These are phyloP conservation scores for Calonectria henricotiae DNA, from an alignment of 2,329 filamentous ascomycete species.

Conservation along the genomic window DNA sequence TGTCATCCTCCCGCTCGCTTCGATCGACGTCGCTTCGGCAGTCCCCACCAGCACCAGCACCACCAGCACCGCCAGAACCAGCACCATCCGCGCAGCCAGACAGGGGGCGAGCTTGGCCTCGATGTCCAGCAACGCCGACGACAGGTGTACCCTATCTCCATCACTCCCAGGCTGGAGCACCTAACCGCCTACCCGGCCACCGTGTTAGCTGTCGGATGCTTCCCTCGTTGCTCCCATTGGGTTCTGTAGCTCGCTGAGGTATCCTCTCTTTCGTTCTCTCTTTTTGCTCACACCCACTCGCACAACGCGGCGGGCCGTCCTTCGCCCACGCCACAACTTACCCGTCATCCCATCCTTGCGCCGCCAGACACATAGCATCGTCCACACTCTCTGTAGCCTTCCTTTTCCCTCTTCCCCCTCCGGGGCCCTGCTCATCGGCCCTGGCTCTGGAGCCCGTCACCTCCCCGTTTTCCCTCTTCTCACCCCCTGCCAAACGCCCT, in stretches of 20 bases:
- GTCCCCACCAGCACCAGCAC: conserved; percentile 40
- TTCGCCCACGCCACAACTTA: conserved; percentile 42
- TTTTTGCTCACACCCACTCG: conserved; percentile 26
- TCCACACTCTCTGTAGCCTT: conserved; percentile 37
- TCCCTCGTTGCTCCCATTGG: conserved; percentile 13
- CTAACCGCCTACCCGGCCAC: conserved; percentile 1
- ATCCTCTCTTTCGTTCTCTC: background rate
- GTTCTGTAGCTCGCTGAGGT: conserved; percentile 9
- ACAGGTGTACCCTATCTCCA: conserved; percentile 41
- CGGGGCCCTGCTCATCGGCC: conserved; percentile 44
- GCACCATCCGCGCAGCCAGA: conserved; percentile 49
- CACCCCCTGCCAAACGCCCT: conserved; percentile 51
- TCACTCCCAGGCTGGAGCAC: conserved; percentile 40
- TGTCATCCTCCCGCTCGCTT: conserved; percentile 41
- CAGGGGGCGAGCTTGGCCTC: conserved; percentile 47
- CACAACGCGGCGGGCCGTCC: conserved; percentile 27
- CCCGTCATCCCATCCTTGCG: conserved; percentile 46
- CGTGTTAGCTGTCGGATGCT: conserved; percentile 22
- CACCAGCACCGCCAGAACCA: conserved; percentile 50
- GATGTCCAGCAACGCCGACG: conserved; percentile 44
- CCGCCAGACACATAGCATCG: conserved; percentile 49
- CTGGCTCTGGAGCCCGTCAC: conserved; percentile 48
- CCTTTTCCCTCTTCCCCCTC: conserved; percentile 16
- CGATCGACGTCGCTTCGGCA: conserved; percentile 41
- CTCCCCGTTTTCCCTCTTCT: conserved; percentile 40